Conservation (phyloP, 1,139 yeast genomes). For the Dujonia santamariae region DNA sequence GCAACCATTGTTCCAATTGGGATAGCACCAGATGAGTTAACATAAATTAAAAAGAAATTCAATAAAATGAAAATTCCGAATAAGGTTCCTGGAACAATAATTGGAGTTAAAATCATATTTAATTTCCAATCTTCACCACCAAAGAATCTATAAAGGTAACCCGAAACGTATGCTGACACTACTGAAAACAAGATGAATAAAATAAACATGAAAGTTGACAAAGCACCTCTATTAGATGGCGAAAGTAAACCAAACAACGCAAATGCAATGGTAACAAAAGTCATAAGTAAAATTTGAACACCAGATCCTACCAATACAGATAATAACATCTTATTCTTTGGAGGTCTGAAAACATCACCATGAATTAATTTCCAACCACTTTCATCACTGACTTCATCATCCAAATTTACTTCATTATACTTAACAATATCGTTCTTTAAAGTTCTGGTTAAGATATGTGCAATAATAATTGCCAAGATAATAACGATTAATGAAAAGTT, state of each 20-base stretch:
- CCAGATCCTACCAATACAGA: constrained; percentile 90
- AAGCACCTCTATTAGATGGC: constrained; percentile 92
- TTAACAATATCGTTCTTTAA: constrained; percentile 81
- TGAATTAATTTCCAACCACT: constrained; percentile 97
- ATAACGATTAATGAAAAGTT: constrained; percentile 81
- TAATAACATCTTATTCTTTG: constrained; percentile 64
- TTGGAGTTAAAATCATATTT: constrained; percentile 79
- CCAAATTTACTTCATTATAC: constrained; percentile 85
- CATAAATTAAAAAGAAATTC: constrained; percentile 79
- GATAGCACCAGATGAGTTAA: constrained; percentile 88
- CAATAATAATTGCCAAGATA: constrained; percentile 73
- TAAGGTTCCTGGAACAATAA: constrained; percentile 76
- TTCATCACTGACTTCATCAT: constrained; percentile 87
- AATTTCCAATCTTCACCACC: constrained; percentile 92
- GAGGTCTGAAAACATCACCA: constrained; percentile 93
- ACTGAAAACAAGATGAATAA: constrained; percentile 77
- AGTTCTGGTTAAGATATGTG: constrained; percentile 76
- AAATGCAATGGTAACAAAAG: constrained; percentile 67
- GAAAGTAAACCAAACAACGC: constrained; percentile 88
- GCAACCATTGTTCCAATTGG: constrained; percentile 90
- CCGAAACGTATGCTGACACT: constrained; percentile 83
- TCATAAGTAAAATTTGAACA: constrained; percentile 76
- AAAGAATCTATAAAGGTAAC: constrained; percentile 80
- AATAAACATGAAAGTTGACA: constrained; percentile 85
- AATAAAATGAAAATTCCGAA: constrained; percentile 63